Evolutionary conservation across 2,329 filamentous ascomycete species (phyloP), one percentile per base, ranked within the genome.

Genomic region (Colletotrichum plurivorum): DNA sequence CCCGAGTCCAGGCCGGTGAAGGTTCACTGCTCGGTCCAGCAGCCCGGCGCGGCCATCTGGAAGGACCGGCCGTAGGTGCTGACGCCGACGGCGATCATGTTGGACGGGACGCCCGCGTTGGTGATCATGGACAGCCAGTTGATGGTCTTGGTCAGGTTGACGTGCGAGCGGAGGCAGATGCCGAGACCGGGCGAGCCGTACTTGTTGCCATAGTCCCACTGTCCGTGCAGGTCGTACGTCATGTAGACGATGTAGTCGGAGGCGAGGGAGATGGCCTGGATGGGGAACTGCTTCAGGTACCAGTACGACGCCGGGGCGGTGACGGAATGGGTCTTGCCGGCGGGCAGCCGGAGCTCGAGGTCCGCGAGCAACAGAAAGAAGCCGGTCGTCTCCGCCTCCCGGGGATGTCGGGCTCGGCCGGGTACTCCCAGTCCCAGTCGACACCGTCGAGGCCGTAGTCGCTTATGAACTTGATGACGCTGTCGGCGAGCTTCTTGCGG

Each of bases 391-490:
- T 18, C 46, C 16, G 16, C 18, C 46, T 49, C 18, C 18, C 46
- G 10, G 16, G 16, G 25, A 54, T 56, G 12, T 58, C 55, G 16
- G 39, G 27, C 5, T 15, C 15, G 20, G 41, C 81, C 1, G 81
- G 81, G 60, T 83, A 83, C 60, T 79, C 82, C 72, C 75, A 80
- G 52, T 84, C 81, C 63, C 79, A 71, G 62, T 81, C 78, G 7
- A 81, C 73, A 0, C 84, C 84, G 54, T 85, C 83, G 0, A 85
- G 71, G 4, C 74, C 72, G 25, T 83, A 48, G 39, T 84, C 49
- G 20, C 79, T 72, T 56, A 85, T 15, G 71, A 87, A 81, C 20
- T 80, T 60, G 65, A 82, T 65, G 71, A 82, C 64, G 71, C 82
- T 81, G 18, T 75, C 69, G 8, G 76, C 73, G 48, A 86, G 78